A percentile compares a stretch with the other conserved stretches of the same genome.
phyloP scores from a whole-genome alignment of 164 flowering plant species.

The Nelumbo lutea region DNA sequence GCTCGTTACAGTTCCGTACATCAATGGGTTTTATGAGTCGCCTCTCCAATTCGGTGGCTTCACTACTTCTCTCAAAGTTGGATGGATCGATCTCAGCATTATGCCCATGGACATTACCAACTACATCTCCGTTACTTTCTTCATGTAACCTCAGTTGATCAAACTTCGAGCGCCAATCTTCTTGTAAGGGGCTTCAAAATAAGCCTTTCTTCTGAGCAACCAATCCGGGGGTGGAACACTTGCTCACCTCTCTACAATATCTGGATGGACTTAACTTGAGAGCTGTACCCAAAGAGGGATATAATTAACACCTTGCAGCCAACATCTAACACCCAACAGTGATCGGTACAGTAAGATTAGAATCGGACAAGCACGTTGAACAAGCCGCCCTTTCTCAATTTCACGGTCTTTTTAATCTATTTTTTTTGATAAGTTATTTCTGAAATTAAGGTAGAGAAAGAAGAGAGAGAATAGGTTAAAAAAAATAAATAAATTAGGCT shows the following conservation, averaged over 20 bases:
- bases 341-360: slow-evolving; percentile 18
- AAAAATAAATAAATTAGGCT: too few species aligned
- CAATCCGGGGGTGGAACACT: slow-evolving; percentile 84
- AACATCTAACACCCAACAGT: slow-evolving; percentile 20
- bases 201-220: slow-evolving; percentile 85
- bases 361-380: too few species aligned
- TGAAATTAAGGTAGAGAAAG: too few species aligned
- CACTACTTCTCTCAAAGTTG: slow-evolving; percentile 19
- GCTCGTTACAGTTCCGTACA: too few species aligned
- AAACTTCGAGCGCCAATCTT: slow-evolving; percentile 55
- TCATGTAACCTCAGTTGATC: slow-evolving; percentile 19
- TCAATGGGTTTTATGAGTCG: too few species aligned
- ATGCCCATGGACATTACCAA: slow-evolving; percentile 7
- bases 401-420: too few species aligned
- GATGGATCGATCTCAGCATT: slow-evolving; percentile 17
- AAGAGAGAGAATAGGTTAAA: too few species aligned
- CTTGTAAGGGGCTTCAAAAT: slow-evolving; percentile 88
- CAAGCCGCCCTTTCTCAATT: too few species aligned
- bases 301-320: slow-evolving; percentile 6
- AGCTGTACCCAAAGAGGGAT: slow-evolving; percentile 16
- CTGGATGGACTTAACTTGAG: slow-evolving; percentile 8
- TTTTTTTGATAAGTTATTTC: too few species aligned
- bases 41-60: slow-evolving; percentile 21
- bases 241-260: slow-evolving; percentile 50
- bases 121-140: slow-evolving; percentile 19